Conservation (phyloP, 1,139 yeast species). For the Geotrichum reessii region DNA sequence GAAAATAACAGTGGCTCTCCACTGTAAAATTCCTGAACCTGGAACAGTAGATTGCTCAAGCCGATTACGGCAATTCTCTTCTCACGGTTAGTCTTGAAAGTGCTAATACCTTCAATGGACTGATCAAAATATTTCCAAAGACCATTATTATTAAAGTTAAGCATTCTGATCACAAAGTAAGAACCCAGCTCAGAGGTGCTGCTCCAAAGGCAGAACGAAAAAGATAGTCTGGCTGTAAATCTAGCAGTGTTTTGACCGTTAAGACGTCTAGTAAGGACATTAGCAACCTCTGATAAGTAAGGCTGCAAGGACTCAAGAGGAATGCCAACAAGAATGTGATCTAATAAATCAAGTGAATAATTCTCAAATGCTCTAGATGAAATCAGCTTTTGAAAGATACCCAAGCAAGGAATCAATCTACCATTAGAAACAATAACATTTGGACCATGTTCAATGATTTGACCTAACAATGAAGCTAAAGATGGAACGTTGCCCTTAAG, state of each 20-base stretch:
- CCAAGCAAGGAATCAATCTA: slow-evolving; percentile 70
- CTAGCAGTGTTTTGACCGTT: slow-evolving; percentile 79
- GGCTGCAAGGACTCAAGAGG: slow-evolving; percentile 48
- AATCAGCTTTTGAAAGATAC: slow-evolving; percentile 92
- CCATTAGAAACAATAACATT: slow-evolving; percentile 30
- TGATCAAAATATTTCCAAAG: slow-evolving; percentile 42
- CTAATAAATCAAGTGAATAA: slow-evolving; percentile 79
- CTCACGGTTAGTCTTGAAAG: slow-evolving; percentile 61
- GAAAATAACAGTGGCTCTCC: slow-evolving; percentile 28
- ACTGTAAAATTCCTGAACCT: slow-evolving; percentile 40
- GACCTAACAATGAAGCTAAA: slow-evolving; percentile 68
- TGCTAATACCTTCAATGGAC: slow-evolving; percentile 57
- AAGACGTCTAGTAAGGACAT: slow-evolving; percentile 70
- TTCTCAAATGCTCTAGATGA: slow-evolving; percentile 77
- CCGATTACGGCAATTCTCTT: slow-evolving; percentile 77
- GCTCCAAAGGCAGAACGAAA: slow-evolving; percentile 62
- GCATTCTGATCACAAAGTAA: slow-evolving; percentile 47
- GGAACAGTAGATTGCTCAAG: slow-evolving; percentile 52
- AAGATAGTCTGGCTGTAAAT: slow-evolving; percentile 52
- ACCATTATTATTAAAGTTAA: not conserved
- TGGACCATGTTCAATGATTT: slow-evolving; percentile 63
- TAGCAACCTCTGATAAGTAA: slow-evolving; percentile 67
- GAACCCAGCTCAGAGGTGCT: slow-evolving; percentile 43
- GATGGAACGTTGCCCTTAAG: slow-evolving; percentile 91
- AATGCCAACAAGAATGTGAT: slow-evolving; percentile 56